These are phyloP conservation scores for Coniophora puteana DNA, from an alignment of 1,284 basidiomycete genomes.

Conservation along the genomic window DNA sequence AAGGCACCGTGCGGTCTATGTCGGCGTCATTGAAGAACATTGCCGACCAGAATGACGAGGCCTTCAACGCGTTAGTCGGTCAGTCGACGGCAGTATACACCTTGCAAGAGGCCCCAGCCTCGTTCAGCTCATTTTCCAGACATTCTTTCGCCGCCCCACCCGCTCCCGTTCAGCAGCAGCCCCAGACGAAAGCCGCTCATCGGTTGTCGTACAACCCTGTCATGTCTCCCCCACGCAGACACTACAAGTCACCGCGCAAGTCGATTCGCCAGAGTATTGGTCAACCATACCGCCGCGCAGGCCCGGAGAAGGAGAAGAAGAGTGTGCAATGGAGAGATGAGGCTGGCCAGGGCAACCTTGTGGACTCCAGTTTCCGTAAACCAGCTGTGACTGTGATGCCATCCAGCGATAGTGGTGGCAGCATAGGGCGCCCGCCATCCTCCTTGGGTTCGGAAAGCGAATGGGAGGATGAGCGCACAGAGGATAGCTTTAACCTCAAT, in stretches of 20 bases:
- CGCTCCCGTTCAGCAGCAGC: conserved; percentile 47
- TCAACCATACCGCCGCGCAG: conserved; percentile 60
- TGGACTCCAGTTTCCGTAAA: conserved; percentile 58
- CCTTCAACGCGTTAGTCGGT: conserved; percentile 62
- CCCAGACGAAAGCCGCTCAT: conserved; percentile 34
- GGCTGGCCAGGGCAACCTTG: conserved; percentile 78
- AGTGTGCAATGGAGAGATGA: conserved; percentile 90
- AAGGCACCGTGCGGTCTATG: conserved; percentile 39
- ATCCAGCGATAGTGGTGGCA: conserved; percentile 26
- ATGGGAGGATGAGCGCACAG: conserved; percentile 84
- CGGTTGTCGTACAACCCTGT: conserved; percentile 49
- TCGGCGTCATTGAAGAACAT: conserved; percentile 49
- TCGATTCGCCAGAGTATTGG: conserved; percentile 63
- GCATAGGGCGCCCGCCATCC: conserved; percentile 31
- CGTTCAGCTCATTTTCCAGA: conserved; percentile 42
- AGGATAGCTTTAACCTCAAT: conserved; percentile 61
- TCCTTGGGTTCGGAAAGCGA: conserved; percentile 71
- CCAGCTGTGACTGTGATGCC: conserved; percentile 38
- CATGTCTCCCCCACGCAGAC: conserved; percentile 38
- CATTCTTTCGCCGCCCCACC: conserved; percentile 38
- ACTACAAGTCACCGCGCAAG: conserved; percentile 61
- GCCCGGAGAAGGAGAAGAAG: conserved; percentile 70
- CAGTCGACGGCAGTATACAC: conserved; percentile 56
- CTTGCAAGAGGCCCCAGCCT: conserved; percentile 28
- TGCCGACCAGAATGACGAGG: conserved; percentile 64